phyloP scores from a whole-genome alignment of 2,329 filamentous ascomycete species.

The Calonectria ilicicola region DNA sequence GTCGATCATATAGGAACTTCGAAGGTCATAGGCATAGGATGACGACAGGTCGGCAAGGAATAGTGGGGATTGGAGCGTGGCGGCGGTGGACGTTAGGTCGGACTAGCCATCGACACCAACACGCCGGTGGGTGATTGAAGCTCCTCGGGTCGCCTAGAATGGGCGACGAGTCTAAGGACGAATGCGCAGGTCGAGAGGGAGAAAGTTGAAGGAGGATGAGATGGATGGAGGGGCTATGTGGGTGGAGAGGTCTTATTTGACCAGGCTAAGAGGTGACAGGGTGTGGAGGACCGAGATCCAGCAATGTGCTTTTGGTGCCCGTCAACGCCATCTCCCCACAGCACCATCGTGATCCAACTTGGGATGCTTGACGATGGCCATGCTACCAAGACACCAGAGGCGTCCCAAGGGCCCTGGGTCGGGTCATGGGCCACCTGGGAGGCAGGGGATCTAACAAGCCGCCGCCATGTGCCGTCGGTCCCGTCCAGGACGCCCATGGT shows the following conservation, averaged over 20 bases:
- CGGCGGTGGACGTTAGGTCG: conserved; percentile 42
- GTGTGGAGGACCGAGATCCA: conserved; percentile 42
- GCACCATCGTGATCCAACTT: conserved; percentile 34
- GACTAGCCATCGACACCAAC: conserved; percentile 43
- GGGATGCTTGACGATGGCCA: conserved; percentile 23
- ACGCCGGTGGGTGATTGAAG: conserved; percentile 45
- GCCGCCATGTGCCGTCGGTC: conserved; percentile 39
- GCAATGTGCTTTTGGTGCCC: conserved; percentile 32
- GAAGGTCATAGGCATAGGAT: conserved; percentile 34
- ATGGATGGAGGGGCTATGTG: conserved; percentile 46
- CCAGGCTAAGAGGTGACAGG: conserved; percentile 34
- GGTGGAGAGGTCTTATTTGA: conserved; percentile 49
- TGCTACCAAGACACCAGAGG: conserved; percentile 4
- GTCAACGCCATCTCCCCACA: conserved; percentile 45
- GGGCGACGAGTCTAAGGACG: conserved; percentile 40
- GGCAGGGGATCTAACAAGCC: conserved; percentile 14
- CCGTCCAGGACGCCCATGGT: conserved; percentile 31
- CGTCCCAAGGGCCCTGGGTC: conserved; percentile 20
- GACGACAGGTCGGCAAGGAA: conserved; percentile 35
- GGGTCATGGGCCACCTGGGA: conserved; percentile 33
- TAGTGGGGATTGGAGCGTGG: conserved; percentile 43
- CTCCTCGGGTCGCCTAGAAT: conserved; percentile 39
- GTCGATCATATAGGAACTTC: conserved; percentile 32
- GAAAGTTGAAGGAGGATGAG: conserved; percentile 37
- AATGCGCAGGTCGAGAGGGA: conserved; percentile 36